Evolutionary conservation across 2,329 filamentous ascomycete species (phyloP).

Genomic region (Colletotrichum nymphaeae): DNA sequence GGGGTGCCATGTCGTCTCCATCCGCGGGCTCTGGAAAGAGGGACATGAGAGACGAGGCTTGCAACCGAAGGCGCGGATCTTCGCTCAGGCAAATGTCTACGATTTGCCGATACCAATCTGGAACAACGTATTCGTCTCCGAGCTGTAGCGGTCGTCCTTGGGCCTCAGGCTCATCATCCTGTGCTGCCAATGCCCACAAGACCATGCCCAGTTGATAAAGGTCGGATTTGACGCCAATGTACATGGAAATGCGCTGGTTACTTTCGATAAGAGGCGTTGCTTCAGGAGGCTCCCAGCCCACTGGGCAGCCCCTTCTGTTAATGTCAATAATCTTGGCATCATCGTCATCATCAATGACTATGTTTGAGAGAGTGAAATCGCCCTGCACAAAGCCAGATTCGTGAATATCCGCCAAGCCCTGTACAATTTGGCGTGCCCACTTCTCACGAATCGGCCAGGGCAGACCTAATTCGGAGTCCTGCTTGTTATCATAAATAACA

Average conservation of each 20-base stretch:
- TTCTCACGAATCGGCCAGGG: slow-evolving; percentile 81
- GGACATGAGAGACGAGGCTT: slow-evolving; percentile 77
- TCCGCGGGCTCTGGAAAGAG: slow-evolving; percentile 67
- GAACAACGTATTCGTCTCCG: slow-evolving; percentile 71
- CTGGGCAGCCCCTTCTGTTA: slow-evolving; percentile 94
- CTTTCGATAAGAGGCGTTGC: slow-evolving; percentile 86
- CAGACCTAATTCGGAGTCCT: slow-evolving; percentile 64
- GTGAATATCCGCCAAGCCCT: slow-evolving; percentile 91
- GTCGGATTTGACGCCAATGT: slow-evolving; percentile 98
- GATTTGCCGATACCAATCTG: slow-evolving; percentile 81
- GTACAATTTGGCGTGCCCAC: slow-evolving; percentile 93
- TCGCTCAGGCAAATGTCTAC: slow-evolving; percentile 82
- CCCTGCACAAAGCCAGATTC: slow-evolving; percentile 97
- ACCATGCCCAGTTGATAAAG: slow-evolving; percentile 98
- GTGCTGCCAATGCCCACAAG: slow-evolving; percentile 88
- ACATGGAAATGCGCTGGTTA: slow-evolving; percentile 93
- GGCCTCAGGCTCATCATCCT: slow-evolving; percentile 90
- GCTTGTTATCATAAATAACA: slow-evolving; percentile 82
- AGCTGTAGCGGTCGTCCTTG: slow-evolving; percentile 77
- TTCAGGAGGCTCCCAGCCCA: slow-evolving; percentile 98
- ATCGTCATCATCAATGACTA: slow-evolving; percentile 87
- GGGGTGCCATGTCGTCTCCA: slow-evolving; percentile 36
- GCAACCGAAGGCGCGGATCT: slow-evolving; percentile 76
- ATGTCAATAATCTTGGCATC: slow-evolving; percentile 98
- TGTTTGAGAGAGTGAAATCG: slow-evolving; percentile 97